These are phyloP conservation scores for Triticum urartu DNA, from an alignment of 176 grass and related monocot species.

Conservation along the genomic window DNA sequence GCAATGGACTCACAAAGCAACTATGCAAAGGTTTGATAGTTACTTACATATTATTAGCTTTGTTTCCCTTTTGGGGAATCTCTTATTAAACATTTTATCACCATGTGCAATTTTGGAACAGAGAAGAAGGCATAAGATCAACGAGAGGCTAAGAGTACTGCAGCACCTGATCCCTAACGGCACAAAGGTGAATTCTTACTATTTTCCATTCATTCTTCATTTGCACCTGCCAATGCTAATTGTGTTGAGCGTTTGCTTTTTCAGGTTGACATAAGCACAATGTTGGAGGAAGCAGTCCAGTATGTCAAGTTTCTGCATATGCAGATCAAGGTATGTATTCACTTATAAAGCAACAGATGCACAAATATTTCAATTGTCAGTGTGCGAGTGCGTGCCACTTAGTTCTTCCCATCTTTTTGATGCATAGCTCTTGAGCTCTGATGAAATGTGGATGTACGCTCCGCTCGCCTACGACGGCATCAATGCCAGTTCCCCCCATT, in stretches of 20 bases:
- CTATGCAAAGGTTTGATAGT: not conserved
- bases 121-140: constrained; percentile 68
- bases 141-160: constrained; percentile 45
- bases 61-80: not conserved
- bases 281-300: constrained; percentile 59
- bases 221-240: not conserved
- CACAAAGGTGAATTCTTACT: constrained; percentile 44
- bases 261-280: constrained; percentile 70
- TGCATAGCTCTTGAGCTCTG: constrained; percentile 53
- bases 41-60: not conserved
- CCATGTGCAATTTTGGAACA: not conserved
- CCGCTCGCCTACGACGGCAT: constrained; percentile 44
- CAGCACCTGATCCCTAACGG: constrained; percentile 56
- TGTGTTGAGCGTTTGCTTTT: not conserved
- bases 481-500: not conserved
- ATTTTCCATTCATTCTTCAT: not conserved
- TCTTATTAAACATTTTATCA: not conserved
- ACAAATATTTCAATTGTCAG: not conserved
- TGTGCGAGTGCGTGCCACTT: not conserved
- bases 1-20: not conserved
- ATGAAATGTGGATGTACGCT: constrained; percentile 69
- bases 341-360: not conserved
- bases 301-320: constrained; percentile 71
- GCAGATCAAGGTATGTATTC: constrained; percentile 28
- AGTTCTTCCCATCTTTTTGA: not conserved